Conservation (phyloP, 2,329 filamentous ascomycete species). For the Cladophialophora exuberans region DNA sequence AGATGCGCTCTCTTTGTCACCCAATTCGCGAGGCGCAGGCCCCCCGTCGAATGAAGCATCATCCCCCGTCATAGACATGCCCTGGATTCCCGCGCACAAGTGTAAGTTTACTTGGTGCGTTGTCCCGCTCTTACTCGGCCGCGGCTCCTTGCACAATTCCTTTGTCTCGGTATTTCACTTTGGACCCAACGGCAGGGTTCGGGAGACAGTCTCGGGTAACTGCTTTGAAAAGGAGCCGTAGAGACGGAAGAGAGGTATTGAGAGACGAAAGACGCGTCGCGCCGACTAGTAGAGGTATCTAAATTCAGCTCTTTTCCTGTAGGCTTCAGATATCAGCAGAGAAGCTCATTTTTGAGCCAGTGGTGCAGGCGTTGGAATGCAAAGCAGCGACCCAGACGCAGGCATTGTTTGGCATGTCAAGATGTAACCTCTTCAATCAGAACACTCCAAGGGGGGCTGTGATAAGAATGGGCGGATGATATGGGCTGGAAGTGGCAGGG, state of each 20-base stretch:
- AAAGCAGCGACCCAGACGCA: slow-evolving; percentile 6
- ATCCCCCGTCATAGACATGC: slow-evolving; percentile 24
- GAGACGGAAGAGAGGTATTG: neutral
- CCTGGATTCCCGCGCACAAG: neutral
- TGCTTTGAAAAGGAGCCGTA: slow-evolving; percentile 8
- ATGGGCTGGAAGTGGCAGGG: neutral
- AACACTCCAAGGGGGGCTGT: neutral
- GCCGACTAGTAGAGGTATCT: neutral
- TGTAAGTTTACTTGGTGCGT: slow-evolving; percentile 6
- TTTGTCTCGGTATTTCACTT: too few species aligned
- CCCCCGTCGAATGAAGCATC: slow-evolving; percentile 20
- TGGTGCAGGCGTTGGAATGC: slow-evolving; percentile 20
- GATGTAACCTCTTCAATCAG: neutral
- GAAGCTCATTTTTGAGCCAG: neutral
- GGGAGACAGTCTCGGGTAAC: slow-evolving; percentile 17
- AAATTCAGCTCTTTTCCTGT: neutral
- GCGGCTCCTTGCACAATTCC: slow-evolving; percentile 19
- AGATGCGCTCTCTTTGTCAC: slow-evolving; percentile 47
- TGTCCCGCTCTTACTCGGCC: slow-evolving; percentile 1
- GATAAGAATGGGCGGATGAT: slow-evolving; percentile 5
- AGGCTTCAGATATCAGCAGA: neutral
- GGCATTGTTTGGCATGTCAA: slow-evolving; percentile 9
- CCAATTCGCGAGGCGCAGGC: slow-evolving; percentile 29
- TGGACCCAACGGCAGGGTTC: too few species aligned
- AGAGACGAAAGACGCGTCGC: neutral